Evolutionary conservation across 148 eudicot genomes (phyloP), one percentile per base, ranked within the genome.

Genomic region (Dianthus caryophyllus): DNA sequence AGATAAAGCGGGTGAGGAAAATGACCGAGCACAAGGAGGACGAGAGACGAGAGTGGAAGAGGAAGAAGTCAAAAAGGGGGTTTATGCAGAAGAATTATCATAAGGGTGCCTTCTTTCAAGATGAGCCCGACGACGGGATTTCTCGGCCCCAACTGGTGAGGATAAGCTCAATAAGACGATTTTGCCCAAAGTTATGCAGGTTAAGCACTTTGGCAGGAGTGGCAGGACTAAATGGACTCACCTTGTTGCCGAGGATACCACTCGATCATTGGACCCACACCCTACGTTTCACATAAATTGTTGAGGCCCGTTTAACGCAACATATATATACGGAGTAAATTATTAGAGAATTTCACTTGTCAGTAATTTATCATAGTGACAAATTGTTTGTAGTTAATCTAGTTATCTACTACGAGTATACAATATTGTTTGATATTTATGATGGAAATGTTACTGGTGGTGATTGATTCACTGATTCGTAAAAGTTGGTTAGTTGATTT

Each of bases 11-110:
- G 84, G 92, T 92, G 7, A 87, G 97, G 73, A 92, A 89, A 57
- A 92, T 92, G 97, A 88, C 96, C 0, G n/a, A n/a, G n/a, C n/a
- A n/a, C n/a, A n/a, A n/a, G n/a, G 96, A 87, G 80, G 97, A 87
- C 39, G 98, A 92, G 83, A 82, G 98, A 79, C 87, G 88, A 46
- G 98, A 89, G 44, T 92, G 96, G 96, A 96, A 87, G 81, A 79
- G 94, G 84, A 89, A 71, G 83, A 92, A 88, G 55, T 91, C 93
- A 0, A 87, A 80, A 64, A 82, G 96, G 98, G 73, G 84, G 76
- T 92, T 92, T 69, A 92, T 92, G 98, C 98, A 92, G 89, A 92
- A 92, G 78, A 89, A 92, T 61, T 92, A 84, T 75, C 98, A 92
- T 22, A 89, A 87, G 68, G 98, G 97, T 77, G 96, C 96, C 48